Percentiles rank a stretch among this genome's conserved stretches.
These are phyloP conservation scores for Hypoxylon sp. DNA, from an alignment of 2,329 filamentous ascomycete genomes.

Conservation along the genomic window DNA sequence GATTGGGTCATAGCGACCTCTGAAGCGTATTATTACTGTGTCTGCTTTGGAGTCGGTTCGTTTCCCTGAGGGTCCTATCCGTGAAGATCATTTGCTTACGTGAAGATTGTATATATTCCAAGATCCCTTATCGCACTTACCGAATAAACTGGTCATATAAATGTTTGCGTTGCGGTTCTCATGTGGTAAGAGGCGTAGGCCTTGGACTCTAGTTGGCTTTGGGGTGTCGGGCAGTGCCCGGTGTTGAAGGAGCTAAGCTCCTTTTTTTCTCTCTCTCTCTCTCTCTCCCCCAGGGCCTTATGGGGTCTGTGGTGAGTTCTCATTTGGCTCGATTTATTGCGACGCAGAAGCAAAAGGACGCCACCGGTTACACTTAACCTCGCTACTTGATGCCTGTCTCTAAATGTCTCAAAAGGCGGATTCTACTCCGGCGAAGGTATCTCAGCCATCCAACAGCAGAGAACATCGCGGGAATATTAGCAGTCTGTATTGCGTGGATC, in stretches of 20 bases:
- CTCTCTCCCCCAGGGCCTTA: not conserved
- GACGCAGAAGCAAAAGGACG: not conserved
- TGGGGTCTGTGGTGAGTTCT: not conserved
- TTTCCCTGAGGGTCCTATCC: not conserved
- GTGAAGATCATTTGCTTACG: not conserved
- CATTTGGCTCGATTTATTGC: not conserved
- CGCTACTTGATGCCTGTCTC: not conserved
- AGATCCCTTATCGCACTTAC: not conserved
- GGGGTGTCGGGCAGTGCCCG: not conserved
- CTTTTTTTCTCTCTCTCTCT: too few relatives aligned
- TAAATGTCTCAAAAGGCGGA: not conserved
- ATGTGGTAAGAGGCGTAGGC: not conserved
- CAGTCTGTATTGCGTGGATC: not conserved
- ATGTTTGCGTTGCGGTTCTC: not conserved
- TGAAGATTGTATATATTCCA: not conserved
- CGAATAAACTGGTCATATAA: not conserved
- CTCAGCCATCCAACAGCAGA: not conserved
- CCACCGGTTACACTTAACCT: not conserved
- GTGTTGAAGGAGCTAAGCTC: too few relatives aligned
- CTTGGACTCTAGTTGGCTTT: not conserved
- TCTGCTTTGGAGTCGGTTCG: not conserved
- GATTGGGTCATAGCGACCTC: not conserved
- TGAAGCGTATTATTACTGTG: not conserved
- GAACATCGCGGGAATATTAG: not conserved
- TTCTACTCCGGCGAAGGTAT: not conserved